These are phyloP conservation scores for Dryadomyces quercivorus DNA, from an alignment of 2,329 filamentous ascomycete species.

Conservation along the genomic window DNA sequence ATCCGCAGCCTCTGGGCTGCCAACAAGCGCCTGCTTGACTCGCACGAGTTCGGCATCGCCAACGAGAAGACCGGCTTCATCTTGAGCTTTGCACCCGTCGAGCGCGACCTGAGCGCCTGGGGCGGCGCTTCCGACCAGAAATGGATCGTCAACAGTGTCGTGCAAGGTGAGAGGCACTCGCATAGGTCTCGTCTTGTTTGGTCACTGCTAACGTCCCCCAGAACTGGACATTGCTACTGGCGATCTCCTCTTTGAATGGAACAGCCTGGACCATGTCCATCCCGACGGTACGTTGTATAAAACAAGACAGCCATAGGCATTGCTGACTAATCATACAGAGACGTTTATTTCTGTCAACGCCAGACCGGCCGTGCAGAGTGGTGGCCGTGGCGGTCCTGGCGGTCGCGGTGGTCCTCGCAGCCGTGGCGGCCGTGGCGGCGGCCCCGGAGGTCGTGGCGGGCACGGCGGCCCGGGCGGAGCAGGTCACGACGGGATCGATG, in stretches of 20 bases:
- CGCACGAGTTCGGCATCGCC: slow-evolving; percentile 43
- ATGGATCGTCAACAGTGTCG: slow-evolving; percentile 42
- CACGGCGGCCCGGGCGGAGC: slow-evolving; percentile 23
- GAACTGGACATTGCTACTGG: slow-evolving; percentile 40
- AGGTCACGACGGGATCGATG: slow-evolving; percentile 16
- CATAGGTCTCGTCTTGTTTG: too few species aligned
- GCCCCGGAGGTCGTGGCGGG: too few species aligned
- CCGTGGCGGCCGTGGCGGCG: too few species aligned
- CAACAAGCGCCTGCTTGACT: slow-evolving; percentile 34
- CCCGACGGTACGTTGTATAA: slow-evolving; percentile 29
- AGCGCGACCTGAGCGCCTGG: slow-evolving; percentile 29
- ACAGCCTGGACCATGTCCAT: slow-evolving; percentile 41
- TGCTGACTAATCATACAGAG: background rate
- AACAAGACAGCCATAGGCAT: too few species aligned
- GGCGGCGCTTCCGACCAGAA: slow-evolving; percentile 35
- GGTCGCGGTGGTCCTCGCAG: too few species aligned
- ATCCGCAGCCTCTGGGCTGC: slow-evolving; percentile 36
- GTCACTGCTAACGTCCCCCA: slow-evolving; percentile 2
- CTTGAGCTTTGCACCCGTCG: slow-evolving; percentile 38
- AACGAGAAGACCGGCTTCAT: slow-evolving; percentile 40
- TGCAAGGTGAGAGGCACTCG: slow-evolving; percentile 21
- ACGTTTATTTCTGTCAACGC: slow-evolving; percentile 22
- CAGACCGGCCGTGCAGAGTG: background rate
- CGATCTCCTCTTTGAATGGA: slow-evolving; percentile 46
- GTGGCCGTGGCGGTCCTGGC: too few species aligned